A percentile compares a stretch with the other conserved stretches of the same genome.
Evolutionary conservation across 2,329 filamentous ascomycete species (phyloP).

Genomic region (Colletotrichum karsti): DNA sequence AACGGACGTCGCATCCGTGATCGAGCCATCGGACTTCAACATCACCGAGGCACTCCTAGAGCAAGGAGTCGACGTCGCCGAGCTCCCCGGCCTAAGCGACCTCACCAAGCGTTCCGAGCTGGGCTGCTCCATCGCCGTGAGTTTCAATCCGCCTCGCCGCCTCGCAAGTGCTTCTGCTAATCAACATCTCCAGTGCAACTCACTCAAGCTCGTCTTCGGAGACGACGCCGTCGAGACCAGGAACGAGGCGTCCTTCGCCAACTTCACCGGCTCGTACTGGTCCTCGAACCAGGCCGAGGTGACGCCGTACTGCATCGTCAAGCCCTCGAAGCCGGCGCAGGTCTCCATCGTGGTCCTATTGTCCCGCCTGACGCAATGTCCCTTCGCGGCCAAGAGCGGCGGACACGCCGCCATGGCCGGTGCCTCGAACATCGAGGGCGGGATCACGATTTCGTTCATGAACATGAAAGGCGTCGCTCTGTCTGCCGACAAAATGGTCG

Average conservation of each 20-base stretch:
- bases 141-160: too few relatives aligned
- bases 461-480: constrained; percentile 28
- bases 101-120: background rate
- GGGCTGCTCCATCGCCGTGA: constrained; percentile 10
- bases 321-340: constrained; percentile 41
- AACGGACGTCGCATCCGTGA: background rate
- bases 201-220: constrained; percentile 13
- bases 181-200: background rate
- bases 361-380: constrained; percentile 22
- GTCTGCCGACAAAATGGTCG: constrained; percentile 38
- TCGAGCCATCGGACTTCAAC: constrained; percentile 26
- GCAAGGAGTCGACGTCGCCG: constrained; percentile 24
- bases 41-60: constrained; percentile 25
- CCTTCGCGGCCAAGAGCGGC: constrained; percentile 25
- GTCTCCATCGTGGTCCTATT: constrained; percentile 42
- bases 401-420: constrained; percentile 26
- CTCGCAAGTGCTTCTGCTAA: background rate
- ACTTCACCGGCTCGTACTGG: constrained; percentile 26
- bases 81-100: constrained; percentile 15
- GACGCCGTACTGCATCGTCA: constrained; percentile 41
- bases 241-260: constrained; percentile 7
- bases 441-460: constrained; percentile 19
- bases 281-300: constrained; percentile 25
- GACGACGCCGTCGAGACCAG: constrained; percentile 12
- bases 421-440: constrained; percentile 19